These are phyloP conservation scores for Silybum marianum DNA, from an alignment of 129 eudicot species.

Conservation along the genomic window DNA sequence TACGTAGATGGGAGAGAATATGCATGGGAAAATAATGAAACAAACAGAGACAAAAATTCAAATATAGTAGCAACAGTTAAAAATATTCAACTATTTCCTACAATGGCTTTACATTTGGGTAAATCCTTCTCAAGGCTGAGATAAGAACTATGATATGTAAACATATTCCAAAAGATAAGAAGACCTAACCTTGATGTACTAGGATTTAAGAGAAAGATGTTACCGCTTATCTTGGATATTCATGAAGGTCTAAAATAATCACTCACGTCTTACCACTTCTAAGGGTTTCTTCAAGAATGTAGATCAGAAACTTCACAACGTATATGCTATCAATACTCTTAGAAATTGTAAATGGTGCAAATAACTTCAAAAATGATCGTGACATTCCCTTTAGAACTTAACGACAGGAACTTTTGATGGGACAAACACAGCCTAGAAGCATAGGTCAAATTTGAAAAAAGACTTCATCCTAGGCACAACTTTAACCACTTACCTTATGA, in stretches of 20 bases:
- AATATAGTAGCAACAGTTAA: neutral
- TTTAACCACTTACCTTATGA: slow-evolving; percentile 4
- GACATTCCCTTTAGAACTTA: neutral
- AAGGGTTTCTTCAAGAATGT: neutral
- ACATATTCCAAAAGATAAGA: neutral
- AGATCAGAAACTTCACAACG: neutral
- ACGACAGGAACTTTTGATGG: neutral
- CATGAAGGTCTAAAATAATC: neutral
- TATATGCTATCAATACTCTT: neutral
- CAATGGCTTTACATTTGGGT: neutral
- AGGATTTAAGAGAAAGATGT: neutral
- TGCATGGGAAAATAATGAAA: neutral
- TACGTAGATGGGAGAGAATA: neutral
- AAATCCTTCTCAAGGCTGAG: neutral
- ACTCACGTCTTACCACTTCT: neutral
- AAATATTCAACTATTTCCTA: neutral
- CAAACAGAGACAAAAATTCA: neutral
- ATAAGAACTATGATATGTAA: neutral
- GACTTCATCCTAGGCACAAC: neutral
- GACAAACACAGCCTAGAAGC: neutral
- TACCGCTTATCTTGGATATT: neutral
- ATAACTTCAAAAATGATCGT: neutral
- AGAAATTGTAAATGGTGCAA: neutral
- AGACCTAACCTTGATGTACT: neutral
- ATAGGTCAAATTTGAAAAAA: neutral